Percentiles rank a stretch among this genome's conserved stretches.
Conservation (phyloP, 805 yeast genomes). For the Schizosaccharomyces japonicus region DNA sequence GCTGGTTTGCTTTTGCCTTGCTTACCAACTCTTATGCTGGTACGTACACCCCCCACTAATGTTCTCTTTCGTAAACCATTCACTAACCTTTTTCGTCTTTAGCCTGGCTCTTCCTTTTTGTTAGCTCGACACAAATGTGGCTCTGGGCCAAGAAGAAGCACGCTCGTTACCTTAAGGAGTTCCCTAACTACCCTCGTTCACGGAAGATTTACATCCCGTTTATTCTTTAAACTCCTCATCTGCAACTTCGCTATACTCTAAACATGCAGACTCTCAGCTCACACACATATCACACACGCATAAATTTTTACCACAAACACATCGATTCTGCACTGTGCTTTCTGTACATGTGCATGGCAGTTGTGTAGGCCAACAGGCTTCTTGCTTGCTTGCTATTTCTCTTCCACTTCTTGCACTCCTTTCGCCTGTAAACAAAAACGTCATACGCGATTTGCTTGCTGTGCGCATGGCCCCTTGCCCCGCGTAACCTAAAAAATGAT, state of each 20-base stretch:
- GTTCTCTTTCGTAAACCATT: background rate
- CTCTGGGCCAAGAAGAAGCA: conserved; percentile 82
- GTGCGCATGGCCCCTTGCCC: too few relatives aligned
- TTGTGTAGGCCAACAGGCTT: too few relatives aligned
- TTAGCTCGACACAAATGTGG: conserved; percentile 65
- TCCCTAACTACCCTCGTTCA: conserved; percentile 53
- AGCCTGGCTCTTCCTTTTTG: conserved; percentile 42
- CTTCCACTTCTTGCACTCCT: too few relatives aligned
- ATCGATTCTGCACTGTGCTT: too few relatives aligned
- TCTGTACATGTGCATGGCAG: too few relatives aligned
- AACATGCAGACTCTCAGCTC: too few relatives aligned
- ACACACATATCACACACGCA: too few relatives aligned
- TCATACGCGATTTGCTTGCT: too few relatives aligned
- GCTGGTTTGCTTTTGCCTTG: conserved; percentile 50
- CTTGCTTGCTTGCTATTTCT: too few relatives aligned
- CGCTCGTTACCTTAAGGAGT: conserved; percentile 36
- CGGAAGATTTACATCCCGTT: conserved; percentile 65
- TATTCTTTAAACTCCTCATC: conserved; percentile 21
- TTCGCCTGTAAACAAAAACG: too few relatives aligned
- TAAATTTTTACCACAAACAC: too few relatives aligned
- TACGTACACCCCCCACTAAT: background rate
- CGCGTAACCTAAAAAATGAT: too few relatives aligned
- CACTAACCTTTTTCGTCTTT: conserved; percentile 23
- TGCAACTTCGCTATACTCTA: background rate
- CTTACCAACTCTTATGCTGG: conserved; percentile 32